Evolutionary conservation across 2,329 filamentous ascomycete species (phyloP), one percentile per base, ranked within the genome.

Genomic region (Nemania sp.): DNA sequence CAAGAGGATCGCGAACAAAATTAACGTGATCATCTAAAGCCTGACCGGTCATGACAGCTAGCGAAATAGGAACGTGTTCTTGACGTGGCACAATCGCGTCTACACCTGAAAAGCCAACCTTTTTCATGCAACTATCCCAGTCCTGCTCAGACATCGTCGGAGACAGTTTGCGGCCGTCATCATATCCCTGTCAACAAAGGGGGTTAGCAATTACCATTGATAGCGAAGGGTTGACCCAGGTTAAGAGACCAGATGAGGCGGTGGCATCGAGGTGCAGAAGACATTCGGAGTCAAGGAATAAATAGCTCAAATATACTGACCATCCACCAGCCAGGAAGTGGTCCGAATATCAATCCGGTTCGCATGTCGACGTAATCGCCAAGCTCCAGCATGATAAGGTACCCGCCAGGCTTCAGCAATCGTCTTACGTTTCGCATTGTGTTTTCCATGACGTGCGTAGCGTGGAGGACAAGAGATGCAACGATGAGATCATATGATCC

Each of bases 341-440:
- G 9, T 4, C 28, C 28, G n/a, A 31, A 31, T 9, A 31, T 4
- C 9, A 31, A 31, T 9, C 28, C 28, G n/a, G n/a, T 12, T 11
- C 28, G 28, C 11, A 31, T 9, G n/a, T 9, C 9, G 28, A 12
- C 28, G n/a, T 31, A 12, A 11, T 31, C 28, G 28, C 9, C n/a
- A 14, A 31, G 11, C n/a, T 31, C 28, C 3, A 58, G 46, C 7
- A 45, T 3, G 11, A 31, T 22, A 14, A 45, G 12, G 15, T 45
- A 56, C 1, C 63, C 61, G 1, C 60, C 61, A 3, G 60, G 61
- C 26, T 51, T 60, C 17, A 65, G 45, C 2, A 64, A 48, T 11
- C 24, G n/a, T 17, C 54, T 34, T 3, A 43, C 39, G 24, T 63
- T 60, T 7, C 15, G 31, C 23, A 64, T 28, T 14, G 54, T 58